Evolutionary conservation across 805 yeast species (phyloP).

Genomic region (Lachancea quebecensis): DNA sequence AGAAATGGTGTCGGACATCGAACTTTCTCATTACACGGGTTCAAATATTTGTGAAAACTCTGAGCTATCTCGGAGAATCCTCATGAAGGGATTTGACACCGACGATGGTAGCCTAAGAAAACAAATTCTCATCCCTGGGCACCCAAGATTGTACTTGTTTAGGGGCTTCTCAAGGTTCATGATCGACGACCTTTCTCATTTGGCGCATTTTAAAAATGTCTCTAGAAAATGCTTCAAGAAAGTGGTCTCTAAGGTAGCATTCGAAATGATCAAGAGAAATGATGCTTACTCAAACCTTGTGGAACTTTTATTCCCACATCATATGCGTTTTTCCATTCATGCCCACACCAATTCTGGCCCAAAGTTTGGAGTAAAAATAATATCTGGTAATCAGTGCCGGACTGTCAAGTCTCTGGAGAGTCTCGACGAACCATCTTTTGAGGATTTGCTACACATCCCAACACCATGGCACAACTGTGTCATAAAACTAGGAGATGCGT

Average conservation of each 20-base stretch:
- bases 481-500: slow-evolving; percentile 36
- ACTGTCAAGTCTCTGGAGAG: slow-evolving; percentile 39
- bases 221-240: slow-evolving; percentile 47
- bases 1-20: slow-evolving; percentile 26
- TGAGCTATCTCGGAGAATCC: slow-evolving; percentile 35
- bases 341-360: slow-evolving; percentile 57
- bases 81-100: slow-evolving; percentile 42
- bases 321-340: slow-evolving; percentile 53
- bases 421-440: slow-evolving; percentile 38
- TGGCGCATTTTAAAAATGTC: slow-evolving; percentile 33
- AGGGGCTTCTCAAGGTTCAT: slow-evolving; percentile 55
- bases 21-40: slow-evolving; percentile 34
- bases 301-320: slow-evolving; percentile 52
- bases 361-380: slow-evolving; percentile 48
- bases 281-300: slow-evolving; percentile 61
- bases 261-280: slow-evolving; percentile 58
- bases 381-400: slow-evolving; percentile 38
- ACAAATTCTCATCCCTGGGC: slow-evolving; percentile 51
- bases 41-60: slow-evolving; percentile 34
- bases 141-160: slow-evolving; percentile 46
- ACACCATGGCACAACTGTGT: slow-evolving; percentile 63
- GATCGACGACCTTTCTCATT: slow-evolving; percentile 47
- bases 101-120: slow-evolving; percentile 58
- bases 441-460: slow-evolving; percentile 54
- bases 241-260: slow-evolving; percentile 46